Evolutionary conservation across 805 yeast species (phyloP).

Genomic region (Lipomyces mesembrius): DNA sequence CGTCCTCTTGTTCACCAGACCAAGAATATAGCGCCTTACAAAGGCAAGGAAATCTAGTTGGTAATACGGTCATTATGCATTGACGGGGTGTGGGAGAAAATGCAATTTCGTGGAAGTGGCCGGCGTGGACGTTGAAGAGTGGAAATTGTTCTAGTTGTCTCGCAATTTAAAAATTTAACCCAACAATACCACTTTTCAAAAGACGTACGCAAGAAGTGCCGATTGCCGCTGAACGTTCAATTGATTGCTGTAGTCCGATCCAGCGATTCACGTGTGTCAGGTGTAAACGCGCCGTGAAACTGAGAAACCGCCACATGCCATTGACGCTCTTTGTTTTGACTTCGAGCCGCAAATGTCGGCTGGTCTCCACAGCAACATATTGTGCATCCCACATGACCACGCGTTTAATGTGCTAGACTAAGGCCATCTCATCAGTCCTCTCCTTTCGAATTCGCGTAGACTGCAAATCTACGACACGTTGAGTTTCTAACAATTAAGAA

Average conservation of each 20-base stretch:
- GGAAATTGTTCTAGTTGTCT: not conserved
- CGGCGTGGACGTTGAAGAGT: not conserved
- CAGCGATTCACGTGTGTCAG: not conserved
- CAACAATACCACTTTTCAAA: not conserved
- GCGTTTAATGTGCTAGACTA: too few species aligned
- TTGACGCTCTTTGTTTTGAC: not conserved
- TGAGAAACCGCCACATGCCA: not conserved
- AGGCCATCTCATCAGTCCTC: not conserved
- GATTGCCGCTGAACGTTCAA: not conserved
- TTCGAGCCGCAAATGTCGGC: not conserved
- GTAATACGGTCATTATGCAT: conserved; percentile 13
- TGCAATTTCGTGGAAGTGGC: not conserved
- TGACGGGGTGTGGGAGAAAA: not conserved
- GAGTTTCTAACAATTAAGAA: not conserved
- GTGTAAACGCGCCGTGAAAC: not conserved
- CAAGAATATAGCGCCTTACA: conserved; percentile 87
- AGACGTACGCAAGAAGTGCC: not conserved
- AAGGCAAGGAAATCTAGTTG: conserved; percentile 59
- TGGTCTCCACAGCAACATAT: not conserved
- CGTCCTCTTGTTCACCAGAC: conserved; percentile 86
- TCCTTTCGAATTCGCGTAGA: not conserved
- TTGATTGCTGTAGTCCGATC: not conserved
- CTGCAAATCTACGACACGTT: not conserved
- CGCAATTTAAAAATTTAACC: not conserved
- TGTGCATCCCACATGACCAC: not conserved